Percentiles rank a stretch among this genome's conserved stretches.
Evolutionary conservation across 208 protist genomes (phyloP).

Genomic region (Trypanosoma cruzi): DNA sequence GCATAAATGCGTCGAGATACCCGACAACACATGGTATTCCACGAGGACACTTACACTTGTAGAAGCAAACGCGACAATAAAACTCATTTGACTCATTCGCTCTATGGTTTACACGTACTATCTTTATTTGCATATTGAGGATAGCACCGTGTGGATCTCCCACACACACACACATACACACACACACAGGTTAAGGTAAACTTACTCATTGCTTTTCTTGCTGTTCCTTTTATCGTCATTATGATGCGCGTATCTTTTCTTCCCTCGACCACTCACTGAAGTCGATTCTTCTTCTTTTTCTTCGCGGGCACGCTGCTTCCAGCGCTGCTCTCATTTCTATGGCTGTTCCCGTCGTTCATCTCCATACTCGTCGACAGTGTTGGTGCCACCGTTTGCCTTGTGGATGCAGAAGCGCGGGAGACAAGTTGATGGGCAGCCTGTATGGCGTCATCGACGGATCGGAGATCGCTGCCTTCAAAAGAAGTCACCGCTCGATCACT

Average conservation of each 20-base stretch:
- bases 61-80: too few species aligned
- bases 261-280: conserved; percentile 48
- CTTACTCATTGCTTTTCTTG: background rate
- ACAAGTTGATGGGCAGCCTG: conserved; percentile 66
- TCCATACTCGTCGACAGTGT: background rate
- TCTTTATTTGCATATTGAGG: too few species aligned
- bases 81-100: too few species aligned
- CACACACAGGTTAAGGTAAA: too few species aligned
- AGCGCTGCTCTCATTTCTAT: background rate
- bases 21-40: too few species aligned
- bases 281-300: conserved; percentile 80
- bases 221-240: too few species aligned
- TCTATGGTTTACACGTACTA: too few species aligned
- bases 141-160: too few species aligned
- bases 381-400: background rate
- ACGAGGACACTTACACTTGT: too few species aligned
- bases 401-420: conserved; percentile 21
- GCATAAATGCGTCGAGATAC: too few species aligned
- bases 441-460: conserved; percentile 74
- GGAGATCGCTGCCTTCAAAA: conserved; percentile 24
- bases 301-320: conserved; percentile 1
- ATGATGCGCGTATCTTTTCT: background rate
- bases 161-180: too few species aligned
- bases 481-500: conserved; percentile 42
- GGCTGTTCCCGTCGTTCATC: background rate